Evolutionary conservation across 2,329 filamentous ascomycete genomes (phyloP).

Genomic region (Verticillium isaacii): DNA sequence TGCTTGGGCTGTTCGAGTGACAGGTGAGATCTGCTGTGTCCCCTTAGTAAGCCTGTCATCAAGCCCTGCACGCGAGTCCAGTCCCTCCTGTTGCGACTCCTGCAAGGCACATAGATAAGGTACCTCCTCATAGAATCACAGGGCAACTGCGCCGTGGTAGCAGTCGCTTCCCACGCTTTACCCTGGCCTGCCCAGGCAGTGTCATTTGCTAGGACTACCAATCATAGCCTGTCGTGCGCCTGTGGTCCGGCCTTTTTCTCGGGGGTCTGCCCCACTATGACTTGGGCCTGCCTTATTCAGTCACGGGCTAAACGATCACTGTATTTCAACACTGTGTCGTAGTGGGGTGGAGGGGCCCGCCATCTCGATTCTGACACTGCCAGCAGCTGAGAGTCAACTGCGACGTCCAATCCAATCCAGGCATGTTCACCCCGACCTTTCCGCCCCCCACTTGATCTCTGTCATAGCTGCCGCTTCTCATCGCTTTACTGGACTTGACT

Average conservation of each 20-base stretch:
- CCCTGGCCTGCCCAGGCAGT: background rate
- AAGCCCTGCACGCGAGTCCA: too few species aligned
- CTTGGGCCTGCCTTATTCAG: background rate
- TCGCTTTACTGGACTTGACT: background rate
- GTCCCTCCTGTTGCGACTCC: too few species aligned
- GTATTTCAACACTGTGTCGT: background rate
- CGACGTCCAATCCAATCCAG: background rate
- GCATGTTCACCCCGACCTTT: too few species aligned
- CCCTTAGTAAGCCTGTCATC: too few species aligned
- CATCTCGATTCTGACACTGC: background rate
- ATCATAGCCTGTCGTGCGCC: background rate
- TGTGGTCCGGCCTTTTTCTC: background rate
- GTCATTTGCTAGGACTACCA: background rate
- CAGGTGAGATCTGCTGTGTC: too few species aligned
- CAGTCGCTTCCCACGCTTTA: background rate
- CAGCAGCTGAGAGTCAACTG: background rate
- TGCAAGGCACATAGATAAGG: too few species aligned
- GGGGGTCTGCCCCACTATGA: background rate
- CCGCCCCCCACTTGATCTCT: background rate
- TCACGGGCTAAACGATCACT: background rate
- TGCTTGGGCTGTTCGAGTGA: too few species aligned
- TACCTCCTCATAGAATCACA: too few species aligned
- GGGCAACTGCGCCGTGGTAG: background rate
- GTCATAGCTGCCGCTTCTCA: background rate
- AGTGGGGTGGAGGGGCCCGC: background rate